phyloP scores from a whole-genome alignment of 371 early-diverging fungal genomes.

The Mortierella sp. region DNA sequence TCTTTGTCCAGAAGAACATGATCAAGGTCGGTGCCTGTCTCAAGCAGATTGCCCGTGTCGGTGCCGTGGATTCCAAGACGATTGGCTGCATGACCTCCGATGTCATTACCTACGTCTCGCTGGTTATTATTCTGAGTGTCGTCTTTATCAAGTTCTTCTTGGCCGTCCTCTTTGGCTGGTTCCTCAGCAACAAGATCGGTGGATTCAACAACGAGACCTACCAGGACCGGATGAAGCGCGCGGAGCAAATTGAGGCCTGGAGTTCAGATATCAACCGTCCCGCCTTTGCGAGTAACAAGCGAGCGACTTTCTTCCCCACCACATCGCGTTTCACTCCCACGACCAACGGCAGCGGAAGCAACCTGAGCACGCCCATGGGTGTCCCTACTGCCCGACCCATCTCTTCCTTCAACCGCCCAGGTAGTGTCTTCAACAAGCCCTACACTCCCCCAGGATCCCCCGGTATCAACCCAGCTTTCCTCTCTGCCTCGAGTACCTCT shows the following conservation, averaged over 20 bases:
- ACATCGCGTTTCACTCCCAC: constrained; percentile 55
- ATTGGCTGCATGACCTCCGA: constrained; percentile 87
- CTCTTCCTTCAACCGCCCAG: constrained; percentile 48
- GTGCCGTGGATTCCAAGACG: constrained; percentile 80
- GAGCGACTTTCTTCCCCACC: constrained; percentile 42
- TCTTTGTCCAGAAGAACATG: constrained; percentile 56
- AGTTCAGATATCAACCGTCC: constrained; percentile 65
- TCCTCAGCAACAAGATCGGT: constrained; percentile 79
- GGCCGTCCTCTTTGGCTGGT: constrained; percentile 90
- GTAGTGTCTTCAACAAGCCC: constrained; percentile 37
- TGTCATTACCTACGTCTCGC: constrained; percentile 81
- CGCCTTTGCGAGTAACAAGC: constrained; percentile 48
- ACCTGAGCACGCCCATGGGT: constrained; percentile 25
- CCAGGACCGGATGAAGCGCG: constrained; percentile 69
- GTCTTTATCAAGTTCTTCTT: constrained; percentile 88
- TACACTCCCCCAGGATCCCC: constrained; percentile 54
- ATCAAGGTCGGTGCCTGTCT: constrained; percentile 50
- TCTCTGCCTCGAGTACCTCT: constrained; percentile 46
- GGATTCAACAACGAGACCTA: constrained; percentile 78
- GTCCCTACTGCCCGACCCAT: constrained; percentile 42
- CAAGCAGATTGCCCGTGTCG: constrained; percentile 67
- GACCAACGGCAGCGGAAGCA: constrained; percentile 20
- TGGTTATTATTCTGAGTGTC: constrained; percentile 83
- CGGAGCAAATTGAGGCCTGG: constrained; percentile 74
- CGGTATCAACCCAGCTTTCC: constrained; percentile 51